Evolutionary conservation across 2,329 filamentous ascomycete species (phyloP).

Genomic region (Leptographium galeiforme): DNA sequence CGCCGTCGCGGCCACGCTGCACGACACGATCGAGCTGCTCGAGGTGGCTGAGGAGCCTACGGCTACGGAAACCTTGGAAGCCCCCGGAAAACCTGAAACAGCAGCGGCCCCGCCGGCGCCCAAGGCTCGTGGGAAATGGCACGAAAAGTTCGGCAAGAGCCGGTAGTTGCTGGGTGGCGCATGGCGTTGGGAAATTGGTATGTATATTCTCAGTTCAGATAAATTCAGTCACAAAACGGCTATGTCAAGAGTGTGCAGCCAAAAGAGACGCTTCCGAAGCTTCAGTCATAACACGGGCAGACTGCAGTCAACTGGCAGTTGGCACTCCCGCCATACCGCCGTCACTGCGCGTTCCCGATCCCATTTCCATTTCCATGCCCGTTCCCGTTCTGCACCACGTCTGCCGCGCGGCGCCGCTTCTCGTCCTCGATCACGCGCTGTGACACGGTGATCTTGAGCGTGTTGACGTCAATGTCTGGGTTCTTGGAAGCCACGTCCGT

Average conservation of each 20-base stretch:
- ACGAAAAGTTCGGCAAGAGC: conserved; percentile 41
- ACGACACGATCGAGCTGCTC: conserved; percentile 51
- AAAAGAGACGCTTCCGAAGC: too few species aligned
- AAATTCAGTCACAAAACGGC: background rate
- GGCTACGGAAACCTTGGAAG: conserved; percentile 12
- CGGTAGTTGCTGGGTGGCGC: conserved; percentile 18
- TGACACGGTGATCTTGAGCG: conserved; percentile 47
- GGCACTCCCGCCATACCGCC: too few species aligned
- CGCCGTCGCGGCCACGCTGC: conserved; percentile 38
- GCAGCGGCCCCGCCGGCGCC: background rate
- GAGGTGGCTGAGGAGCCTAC: conserved; percentile 17
- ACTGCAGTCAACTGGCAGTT: background rate
- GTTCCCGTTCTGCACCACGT: background rate
- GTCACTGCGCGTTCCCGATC: too few species aligned
- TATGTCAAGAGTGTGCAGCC: too few species aligned
- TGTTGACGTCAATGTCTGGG: conserved; percentile 42
- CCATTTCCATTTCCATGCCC: too few species aligned
- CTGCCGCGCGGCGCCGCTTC: conserved; percentile 11
- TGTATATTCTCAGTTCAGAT: background rate
- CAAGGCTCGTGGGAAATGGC: conserved; percentile 38
- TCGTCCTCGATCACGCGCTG: conserved; percentile 34
- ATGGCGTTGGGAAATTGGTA: background rate
- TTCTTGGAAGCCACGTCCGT: conserved; percentile 43
- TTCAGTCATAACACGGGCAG: too few species aligned
- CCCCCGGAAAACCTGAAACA: background rate